Evolutionary conservation across 306 rosid species (phyloP), one percentile per base, ranked within the genome.

Genomic region (Gastrolobium villosum): DNA sequence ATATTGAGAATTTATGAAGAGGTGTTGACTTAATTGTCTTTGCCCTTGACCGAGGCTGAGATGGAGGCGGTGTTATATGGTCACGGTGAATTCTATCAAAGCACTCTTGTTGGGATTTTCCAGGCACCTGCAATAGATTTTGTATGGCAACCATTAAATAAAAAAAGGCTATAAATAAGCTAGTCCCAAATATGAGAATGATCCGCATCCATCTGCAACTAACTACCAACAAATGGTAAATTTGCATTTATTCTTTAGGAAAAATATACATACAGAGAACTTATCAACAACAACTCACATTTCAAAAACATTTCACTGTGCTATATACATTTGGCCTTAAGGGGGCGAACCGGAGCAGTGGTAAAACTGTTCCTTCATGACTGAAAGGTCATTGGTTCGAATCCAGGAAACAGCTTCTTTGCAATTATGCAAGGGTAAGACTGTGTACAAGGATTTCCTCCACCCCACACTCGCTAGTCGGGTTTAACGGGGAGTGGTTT

Each of bases 91-190:
- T 80, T 79, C 88, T 92, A 78, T 94, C 88, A 73, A 94, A 94
- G 88, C 99, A 94, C 13, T 94, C 99, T 81, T 92, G 96, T 75
- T 90, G 92, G 74, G 95, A 86, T 81, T 95, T 95, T 79, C 96
- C 98, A 3, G 95, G 94, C 45, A 92, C 99, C 99, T 92, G 82
- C 65, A 63, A 73, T 50, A 65, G 45, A 82, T 48, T 88, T 82
- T 83, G 68, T 6, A 52, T 7, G 66, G 15, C 26, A 40, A 59
- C 43, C 72, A 77, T 72, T 31, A 28, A 41, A 37, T 52, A 68
- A 71, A 65, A 9, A 59, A 71, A 77, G 32, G 8, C 14, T 10
- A 30, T 8, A 10, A 10, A 50, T 14, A 72, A 65, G 32, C 57
- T 48, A 61, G 72, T 69, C 36, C 34, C 65, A 65, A 3, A 20